These are phyloP conservation scores for Tulasnella sp. DNA, from an alignment of 768 basidiomycete species.

Conservation along the genomic window DNA sequence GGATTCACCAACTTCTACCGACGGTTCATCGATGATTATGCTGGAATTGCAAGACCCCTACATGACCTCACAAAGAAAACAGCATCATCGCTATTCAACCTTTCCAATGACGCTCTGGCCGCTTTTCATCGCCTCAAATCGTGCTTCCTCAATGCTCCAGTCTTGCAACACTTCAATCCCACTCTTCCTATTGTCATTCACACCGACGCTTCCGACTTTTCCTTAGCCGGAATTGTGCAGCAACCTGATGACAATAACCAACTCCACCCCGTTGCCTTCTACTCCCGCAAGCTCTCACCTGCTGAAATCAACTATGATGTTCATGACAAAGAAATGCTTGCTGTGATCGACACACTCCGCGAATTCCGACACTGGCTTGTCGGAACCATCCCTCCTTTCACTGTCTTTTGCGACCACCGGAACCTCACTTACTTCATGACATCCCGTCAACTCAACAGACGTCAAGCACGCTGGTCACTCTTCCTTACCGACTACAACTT, in stretches of 20 bases:
- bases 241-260: conserved; percentile 14
- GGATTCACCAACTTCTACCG: conserved; percentile 22
- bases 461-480: conserved; percentile 23
- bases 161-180: conserved; percentile 13
- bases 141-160: conserved; percentile 13
- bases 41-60: conserved; percentile 16
- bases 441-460: conserved; percentile 17
- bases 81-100: conserved; percentile 1
- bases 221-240: conserved; percentile 18
- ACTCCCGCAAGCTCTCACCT: background rate
- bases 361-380: conserved; percentile 4
- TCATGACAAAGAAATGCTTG: conserved; percentile 21
- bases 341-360: conserved; percentile 17
- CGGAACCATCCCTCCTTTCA: background rate
- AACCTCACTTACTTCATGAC: conserved; percentile 18
- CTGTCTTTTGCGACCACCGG: conserved; percentile 16
- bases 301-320: conserved; percentile 20
- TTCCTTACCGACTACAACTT: conserved; percentile 12
- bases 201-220: conserved; percentile 24
- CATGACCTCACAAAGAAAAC: conserved; percentile 1
- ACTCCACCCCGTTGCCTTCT: conserved; percentile 19
- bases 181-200: conserved; percentile 6
- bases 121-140: conserved; percentile 14
- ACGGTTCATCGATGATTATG: conserved; percentile 19
- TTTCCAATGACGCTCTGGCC: background rate